Conservation (phyloP, 2,329 filamentous ascomycete species). For the Zarea fungicola region DNA sequence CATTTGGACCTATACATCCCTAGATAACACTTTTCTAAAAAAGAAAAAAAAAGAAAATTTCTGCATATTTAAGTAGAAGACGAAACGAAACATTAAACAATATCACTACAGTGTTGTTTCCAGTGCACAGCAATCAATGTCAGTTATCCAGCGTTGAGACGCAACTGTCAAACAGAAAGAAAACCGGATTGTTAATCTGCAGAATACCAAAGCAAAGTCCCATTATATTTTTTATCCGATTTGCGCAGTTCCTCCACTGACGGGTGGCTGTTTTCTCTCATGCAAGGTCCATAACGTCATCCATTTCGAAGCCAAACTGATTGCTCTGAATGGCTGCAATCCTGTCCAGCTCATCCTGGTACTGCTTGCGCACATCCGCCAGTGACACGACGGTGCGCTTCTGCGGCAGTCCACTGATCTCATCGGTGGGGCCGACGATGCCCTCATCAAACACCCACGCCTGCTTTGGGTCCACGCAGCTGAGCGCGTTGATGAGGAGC, state of each 20-base stretch:
- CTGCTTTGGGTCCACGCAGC: constrained; percentile 71
- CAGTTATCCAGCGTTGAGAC: background rate
- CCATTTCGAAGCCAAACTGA: constrained; percentile 70
- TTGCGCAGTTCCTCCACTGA: background rate
- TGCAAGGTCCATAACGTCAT: constrained; percentile 49
- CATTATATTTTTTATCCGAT: background rate
- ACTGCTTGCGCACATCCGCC: constrained; percentile 80
- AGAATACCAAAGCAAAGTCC: constrained; percentile 3
- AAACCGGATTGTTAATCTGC: constrained; percentile 9
- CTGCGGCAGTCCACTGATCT: constrained; percentile 16
- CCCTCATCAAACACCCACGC: constrained; percentile 67
- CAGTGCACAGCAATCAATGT: background rate
- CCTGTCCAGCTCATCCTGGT: constrained; percentile 83
- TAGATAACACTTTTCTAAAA: too few relatives aligned
- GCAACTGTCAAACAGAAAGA: background rate
- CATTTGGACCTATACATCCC: constrained; percentile 28
- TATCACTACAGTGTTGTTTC: background rate
- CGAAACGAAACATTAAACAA: background rate
- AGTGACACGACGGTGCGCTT: constrained; percentile 79
- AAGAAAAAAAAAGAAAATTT: constrained; percentile 17
- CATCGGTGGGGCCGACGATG: constrained; percentile 20
- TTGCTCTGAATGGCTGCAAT: constrained; percentile 84
- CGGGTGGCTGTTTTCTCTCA: constrained; percentile 18
- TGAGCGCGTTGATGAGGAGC: constrained; percentile 87
- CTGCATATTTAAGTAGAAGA: background rate